Evolutionary conservation across 306 rosid species (phyloP), one percentile per base, ranked within the genome.

Genomic region (Oxytropis ochrocephala): DNA sequence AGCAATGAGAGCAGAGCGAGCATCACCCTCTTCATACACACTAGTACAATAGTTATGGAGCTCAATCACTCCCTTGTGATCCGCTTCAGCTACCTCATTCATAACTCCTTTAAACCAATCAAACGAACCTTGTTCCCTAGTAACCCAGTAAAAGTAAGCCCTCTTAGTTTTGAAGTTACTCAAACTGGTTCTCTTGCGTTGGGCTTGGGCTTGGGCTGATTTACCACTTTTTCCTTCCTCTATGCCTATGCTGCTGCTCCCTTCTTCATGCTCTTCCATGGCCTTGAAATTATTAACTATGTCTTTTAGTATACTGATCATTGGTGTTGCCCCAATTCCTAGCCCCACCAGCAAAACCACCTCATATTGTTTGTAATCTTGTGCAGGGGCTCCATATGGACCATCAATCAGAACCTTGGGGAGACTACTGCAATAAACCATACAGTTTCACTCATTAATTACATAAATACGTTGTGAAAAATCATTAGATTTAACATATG

Each of bases 311-410:
- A 88, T 85, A 24, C 94, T 88, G 16, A 88, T 85, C 90, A 88
- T 85, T 51, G 94, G 90, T 18, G 94, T 83, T 5, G 90, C 88
- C 14, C 94, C 94, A 47, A 88, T 88, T 44, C 94, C 94, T 0
- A 85, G 69, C 24, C 94, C 94, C 50, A 88, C 90, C 1, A 88
- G 69, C 24, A 88, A 75, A 10, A 88, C 90, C 29, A 85, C 88
- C 44, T 88, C 94, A 30, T 81, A 88, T 10, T 79, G 65, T 69
- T 79, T 84, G 85, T 88, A 88, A 72, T 88, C 90, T 69, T 88
- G 94, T 11, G 94, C 88, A 8, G 94, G 90, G 0, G 94, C 94
- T 33, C 88, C 94, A 47, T 88, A 88, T n/a, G 94, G 90, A 27
- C 94, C 94, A 61, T 88, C 94, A 29, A 88, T 83, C 24, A 85